Percentiles rank a stretch among this genome's conserved stretches.
Conservation (phyloP, 306 rosid species). For the Fagus crenata region DNA sequence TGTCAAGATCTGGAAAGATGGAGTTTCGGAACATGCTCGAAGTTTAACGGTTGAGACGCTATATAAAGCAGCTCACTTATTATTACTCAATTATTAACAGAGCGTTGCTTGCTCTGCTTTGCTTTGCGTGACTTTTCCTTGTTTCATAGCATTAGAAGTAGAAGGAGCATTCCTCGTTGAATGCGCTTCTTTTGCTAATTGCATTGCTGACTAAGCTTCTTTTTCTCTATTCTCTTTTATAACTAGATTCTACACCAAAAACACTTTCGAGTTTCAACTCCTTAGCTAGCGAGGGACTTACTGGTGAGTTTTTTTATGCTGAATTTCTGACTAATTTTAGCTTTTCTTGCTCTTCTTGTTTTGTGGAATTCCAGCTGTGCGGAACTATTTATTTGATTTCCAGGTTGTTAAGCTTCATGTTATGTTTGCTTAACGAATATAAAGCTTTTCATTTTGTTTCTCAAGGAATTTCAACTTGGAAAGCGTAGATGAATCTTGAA, state of each 20-base stretch:
- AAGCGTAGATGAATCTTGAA: neutral
- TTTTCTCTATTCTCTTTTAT: neutral
- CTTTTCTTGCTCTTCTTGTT: neutral
- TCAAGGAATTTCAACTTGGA: too few relatives aligned
- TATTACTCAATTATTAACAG: neutral
- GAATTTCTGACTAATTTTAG: neutral
- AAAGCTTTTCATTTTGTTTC: too few relatives aligned
- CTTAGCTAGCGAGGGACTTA: neutral
- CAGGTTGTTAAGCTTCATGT: neutral
- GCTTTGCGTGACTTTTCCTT: neutral
- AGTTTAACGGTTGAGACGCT: slow-evolving; percentile 17
- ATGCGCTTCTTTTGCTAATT: slow-evolving; percentile 20
- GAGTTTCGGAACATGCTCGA: slow-evolving; percentile 36
- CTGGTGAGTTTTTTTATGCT: slow-evolving; percentile 2
- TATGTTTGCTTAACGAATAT: neutral
- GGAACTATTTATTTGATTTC: neutral
- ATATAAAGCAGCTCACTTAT: slow-evolving; percentile 30
- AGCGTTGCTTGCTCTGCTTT: neutral
- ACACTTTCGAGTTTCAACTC: neutral
- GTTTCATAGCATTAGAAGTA: neutral
- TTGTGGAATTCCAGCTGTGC: neutral
- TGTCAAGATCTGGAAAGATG: slow-evolving; percentile 28
- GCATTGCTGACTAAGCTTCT: neutral
- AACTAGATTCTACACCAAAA: too few relatives aligned
- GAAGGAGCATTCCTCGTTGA: slow-evolving; percentile 41